Evolutionary conservation across 768 basidiomycete species (phyloP).

Genomic region (Suillus plorans): DNA sequence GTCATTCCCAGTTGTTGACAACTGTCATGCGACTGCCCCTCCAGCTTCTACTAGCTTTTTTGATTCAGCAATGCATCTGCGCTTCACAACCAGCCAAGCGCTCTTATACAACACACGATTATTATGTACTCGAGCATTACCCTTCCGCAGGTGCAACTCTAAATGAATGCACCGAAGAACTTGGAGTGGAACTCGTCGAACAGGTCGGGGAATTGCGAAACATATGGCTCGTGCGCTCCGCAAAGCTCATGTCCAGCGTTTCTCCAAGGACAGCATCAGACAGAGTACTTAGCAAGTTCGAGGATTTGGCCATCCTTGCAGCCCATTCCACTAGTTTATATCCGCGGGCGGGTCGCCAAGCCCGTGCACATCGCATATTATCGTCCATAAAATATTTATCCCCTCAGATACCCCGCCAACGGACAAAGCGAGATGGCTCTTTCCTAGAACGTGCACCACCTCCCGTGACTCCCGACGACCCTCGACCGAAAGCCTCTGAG

Average conservation of each 20-base stretch:
- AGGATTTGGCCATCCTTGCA: conserved; percentile 37
- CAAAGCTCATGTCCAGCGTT: conserved; percentile 32
- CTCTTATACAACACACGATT: conserved; percentile 65
- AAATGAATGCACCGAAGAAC: conserved; percentile 51
- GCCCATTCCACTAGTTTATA: not conserved
- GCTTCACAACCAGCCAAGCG: conserved; percentile 47
- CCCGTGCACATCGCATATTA: conserved; percentile 48
- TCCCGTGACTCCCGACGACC: conserved; percentile 39
- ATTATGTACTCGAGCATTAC: conserved; percentile 77
- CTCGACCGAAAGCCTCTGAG: conserved; percentile 34
- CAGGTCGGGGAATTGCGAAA: conserved; percentile 79
- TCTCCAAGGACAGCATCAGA: conserved; percentile 38
- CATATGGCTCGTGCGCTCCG: conserved; percentile 78
- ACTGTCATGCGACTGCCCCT: conserved; percentile 18
- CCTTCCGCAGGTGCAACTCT: conserved; percentile 55
- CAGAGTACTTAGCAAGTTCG: conserved; percentile 49
- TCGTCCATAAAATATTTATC: conserved; percentile 60
- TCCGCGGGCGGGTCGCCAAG: conserved; percentile 17
- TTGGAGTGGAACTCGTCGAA: conserved; percentile 86
- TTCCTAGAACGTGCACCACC: conserved; percentile 53
- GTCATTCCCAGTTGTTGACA: not conserved
- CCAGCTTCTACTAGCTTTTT: conserved; percentile 26
- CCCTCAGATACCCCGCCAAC: conserved; percentile 63
- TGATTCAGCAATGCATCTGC: conserved; percentile 26
- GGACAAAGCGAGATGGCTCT: conserved; percentile 52